phyloP scores from a whole-genome alignment of 768 basidiomycete species.

The Mrakia frigida region DNA sequence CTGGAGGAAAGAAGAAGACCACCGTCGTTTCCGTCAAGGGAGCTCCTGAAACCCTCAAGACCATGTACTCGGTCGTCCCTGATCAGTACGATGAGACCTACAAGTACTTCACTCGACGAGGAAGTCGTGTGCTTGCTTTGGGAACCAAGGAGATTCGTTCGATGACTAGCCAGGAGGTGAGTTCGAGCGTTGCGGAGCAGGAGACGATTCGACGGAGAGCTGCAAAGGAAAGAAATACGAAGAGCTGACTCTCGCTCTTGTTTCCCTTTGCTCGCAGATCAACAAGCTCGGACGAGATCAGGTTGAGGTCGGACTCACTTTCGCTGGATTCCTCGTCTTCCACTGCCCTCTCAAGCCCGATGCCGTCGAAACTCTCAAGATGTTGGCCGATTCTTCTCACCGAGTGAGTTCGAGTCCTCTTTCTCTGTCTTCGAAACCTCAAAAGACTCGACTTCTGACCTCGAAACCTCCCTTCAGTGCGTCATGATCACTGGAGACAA shows the following conservation, averaged over 20 bases:
- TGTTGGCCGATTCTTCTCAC: slow-evolving; percentile 93
- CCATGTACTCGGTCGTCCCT: slow-evolving; percentile 72
- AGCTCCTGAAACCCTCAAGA: slow-evolving; percentile 92
- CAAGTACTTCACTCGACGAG: slow-evolving; percentile 87
- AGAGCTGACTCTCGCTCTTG: background rate
- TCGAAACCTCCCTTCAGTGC: slow-evolving; percentile 54
- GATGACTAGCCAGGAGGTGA: slow-evolving; percentile 67
- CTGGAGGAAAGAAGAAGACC: slow-evolving; percentile 33
- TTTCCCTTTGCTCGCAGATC: slow-evolving; percentile 53
- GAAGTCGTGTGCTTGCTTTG: slow-evolving; percentile 87
- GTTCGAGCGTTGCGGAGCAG: slow-evolving; percentile 31
- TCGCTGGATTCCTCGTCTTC: slow-evolving; percentile 98
- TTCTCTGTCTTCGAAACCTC: background rate
- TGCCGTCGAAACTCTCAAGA: slow-evolving; percentile 81
- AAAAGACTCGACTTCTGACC: slow-evolving; percentile 16
- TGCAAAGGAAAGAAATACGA: too few relatives aligned
- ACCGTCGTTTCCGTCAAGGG: slow-evolving; percentile 71
- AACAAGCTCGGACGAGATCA: slow-evolving; percentile 76
- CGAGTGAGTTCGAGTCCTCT: slow-evolving; percentile 56
- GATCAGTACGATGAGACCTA: slow-evolving; percentile 84
- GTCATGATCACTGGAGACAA: slow-evolving; percentile 99
- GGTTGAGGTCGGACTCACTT: slow-evolving; percentile 70
- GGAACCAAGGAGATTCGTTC: slow-evolving; percentile 77
- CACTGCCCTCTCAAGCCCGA: slow-evolving; percentile 95
- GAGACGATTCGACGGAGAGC: background rate